Conservation (phyloP, 768 basidiomycete genomes). For the Plicaturopsis crispa region DNA sequence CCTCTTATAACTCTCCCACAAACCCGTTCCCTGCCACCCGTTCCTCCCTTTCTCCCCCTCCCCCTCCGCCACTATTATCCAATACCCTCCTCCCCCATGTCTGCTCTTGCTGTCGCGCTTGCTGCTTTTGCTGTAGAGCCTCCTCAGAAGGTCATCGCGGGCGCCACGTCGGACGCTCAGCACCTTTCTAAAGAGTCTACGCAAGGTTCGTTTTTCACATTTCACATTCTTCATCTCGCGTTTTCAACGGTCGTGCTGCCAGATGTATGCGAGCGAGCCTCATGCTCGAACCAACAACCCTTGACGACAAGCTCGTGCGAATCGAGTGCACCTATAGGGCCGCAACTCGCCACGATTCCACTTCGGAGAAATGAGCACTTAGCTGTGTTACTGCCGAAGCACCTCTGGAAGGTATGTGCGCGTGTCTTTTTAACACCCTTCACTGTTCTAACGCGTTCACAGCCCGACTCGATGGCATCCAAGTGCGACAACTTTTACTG, state of each 20-base stretch:
- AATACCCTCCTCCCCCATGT: conserved; percentile 21
- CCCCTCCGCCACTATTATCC: conserved; percentile 13
- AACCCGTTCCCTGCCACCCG: too few species aligned
- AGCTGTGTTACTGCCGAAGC: conserved; percentile 62
- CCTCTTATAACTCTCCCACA: too few species aligned
- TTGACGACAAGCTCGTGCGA: background rate
- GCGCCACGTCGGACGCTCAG: conserved; percentile 4
- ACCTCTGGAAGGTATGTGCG: conserved; percentile 63
- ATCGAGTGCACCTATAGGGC: background rate
- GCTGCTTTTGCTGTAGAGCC: conserved; percentile 20
- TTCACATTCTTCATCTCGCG: too few species aligned
- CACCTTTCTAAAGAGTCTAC: too few species aligned
- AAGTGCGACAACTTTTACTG: conserved; percentile 73
- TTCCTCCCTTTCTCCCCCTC: conserved; percentile 6
- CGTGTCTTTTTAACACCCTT: conserved; percentile 8
- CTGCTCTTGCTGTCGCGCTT: conserved; percentile 14
- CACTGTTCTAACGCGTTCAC: conserved; percentile 9
- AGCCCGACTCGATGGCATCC: conserved; percentile 57
- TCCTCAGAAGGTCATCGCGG: conserved; percentile 10
- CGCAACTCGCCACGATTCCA: conserved; percentile 7
- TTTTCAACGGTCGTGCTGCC: too few species aligned
- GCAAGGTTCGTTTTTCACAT: too few species aligned
- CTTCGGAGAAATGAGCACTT: conserved; percentile 58
- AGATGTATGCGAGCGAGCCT: too few species aligned
- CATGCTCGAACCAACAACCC: too few species aligned